Conservation (phyloP, 345 rosid genomes). For the Eucalyptus curtisii region DNA sequence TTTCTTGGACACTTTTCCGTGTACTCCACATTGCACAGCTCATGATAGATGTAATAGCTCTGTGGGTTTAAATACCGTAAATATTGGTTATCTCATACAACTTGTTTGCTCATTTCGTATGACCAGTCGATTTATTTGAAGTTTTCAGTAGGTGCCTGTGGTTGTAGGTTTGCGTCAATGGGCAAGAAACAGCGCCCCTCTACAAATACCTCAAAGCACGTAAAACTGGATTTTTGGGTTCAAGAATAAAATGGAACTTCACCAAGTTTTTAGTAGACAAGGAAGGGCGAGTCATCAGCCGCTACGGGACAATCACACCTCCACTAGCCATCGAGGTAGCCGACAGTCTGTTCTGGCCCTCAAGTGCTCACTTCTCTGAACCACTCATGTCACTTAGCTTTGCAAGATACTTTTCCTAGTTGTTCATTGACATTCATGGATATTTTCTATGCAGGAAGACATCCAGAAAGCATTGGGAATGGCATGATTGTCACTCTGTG, state of each 20-base stretch:
- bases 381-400: background rate
- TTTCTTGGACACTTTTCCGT: background rate
- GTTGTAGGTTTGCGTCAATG: constrained; percentile 65
- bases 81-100: background rate
- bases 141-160: background rate
- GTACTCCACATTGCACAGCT: background rate
- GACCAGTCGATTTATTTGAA: background rate
- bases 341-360: background rate
- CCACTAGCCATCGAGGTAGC: constrained; percentile 72
- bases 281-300: constrained; percentile 55
- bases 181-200: constrained; percentile 52
- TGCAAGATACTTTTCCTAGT: background rate
- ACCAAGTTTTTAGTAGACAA: constrained; percentile 74
- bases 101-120: background rate
- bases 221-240: constrained; percentile 39
- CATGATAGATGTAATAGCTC: background rate
- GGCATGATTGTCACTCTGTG: background rate
- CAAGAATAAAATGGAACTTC: constrained; percentile 88
- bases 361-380: background rate
- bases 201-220: constrained; percentile 74
- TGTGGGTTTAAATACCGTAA: background rate
- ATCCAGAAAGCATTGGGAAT: constrained; percentile 56
- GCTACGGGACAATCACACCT: constrained; percentile 47
- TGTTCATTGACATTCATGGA: background rate
- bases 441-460: constrained; percentile 25